Percentiles rank a stretch among this genome's conserved stretches.
Evolutionary conservation across 164 flowering plant species (phyloP).

Genomic region (Piper betle): DNA sequence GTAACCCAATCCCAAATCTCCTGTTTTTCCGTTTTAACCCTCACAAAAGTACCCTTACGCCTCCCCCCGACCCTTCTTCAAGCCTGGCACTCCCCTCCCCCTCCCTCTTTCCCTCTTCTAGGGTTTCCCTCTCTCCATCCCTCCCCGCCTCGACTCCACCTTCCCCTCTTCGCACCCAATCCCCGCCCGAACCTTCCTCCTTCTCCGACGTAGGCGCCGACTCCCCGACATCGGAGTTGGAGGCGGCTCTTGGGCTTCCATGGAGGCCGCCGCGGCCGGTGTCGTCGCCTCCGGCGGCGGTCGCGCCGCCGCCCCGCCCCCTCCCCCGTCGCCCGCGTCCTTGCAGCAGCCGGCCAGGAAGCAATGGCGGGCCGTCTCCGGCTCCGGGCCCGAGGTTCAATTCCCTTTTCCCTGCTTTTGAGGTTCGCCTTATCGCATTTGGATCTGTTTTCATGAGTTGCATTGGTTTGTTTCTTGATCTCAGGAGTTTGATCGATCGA

Average conservation of each 20-base stretch:
- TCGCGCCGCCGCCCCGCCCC: neutral
- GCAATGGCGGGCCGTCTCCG: constrained; percentile 75
- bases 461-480: neutral
- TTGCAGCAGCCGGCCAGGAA: constrained; percentile 25
- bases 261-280: constrained; percentile 59
- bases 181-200: too few relatives aligned
- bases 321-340: too few relatives aligned
- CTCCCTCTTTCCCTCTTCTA: too few relatives aligned
- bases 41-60: too few relatives aligned
- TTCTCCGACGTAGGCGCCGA: too few relatives aligned
- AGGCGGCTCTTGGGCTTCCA: constrained; percentile 12
- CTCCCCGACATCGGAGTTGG: neutral
- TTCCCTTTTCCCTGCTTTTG: neutral
- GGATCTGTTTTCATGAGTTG: neutral
- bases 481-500: constrained; percentile 52
- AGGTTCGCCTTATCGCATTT: constrained; percentile 1
- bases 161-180: too few relatives aligned
- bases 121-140: too few relatives aligned
- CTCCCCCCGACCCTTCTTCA: too few relatives aligned
- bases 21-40: too few relatives aligned
- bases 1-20: too few relatives aligned
- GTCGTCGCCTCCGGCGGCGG: constrained; percentile 28
- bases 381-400: constrained; percentile 31
- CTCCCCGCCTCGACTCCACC: too few relatives aligned
- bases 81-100: too few relatives aligned